A percentile compares a stretch with the other conserved stretches of the same genome.
Conservation (phyloP, 2,329 filamentous ascomycete genomes). For the Tolypocladium amazonense region DNA sequence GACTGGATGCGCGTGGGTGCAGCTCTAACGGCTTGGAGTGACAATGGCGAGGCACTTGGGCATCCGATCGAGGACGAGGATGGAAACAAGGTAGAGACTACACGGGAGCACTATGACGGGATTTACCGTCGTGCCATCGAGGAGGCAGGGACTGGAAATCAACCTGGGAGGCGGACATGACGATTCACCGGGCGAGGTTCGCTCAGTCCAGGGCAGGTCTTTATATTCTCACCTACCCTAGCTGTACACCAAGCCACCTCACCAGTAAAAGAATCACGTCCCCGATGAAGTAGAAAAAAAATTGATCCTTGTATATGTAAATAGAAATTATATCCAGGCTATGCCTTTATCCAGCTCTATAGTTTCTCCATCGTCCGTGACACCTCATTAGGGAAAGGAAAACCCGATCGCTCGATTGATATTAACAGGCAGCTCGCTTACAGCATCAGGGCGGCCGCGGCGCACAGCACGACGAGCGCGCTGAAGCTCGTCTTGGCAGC, state of each 20-base stretch:
- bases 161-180: neutral
- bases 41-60: neutral
- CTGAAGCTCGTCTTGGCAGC: slow-evolving; percentile 10
- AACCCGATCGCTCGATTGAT: neutral
- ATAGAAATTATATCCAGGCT: neutral
- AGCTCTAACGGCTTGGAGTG: slow-evolving; percentile 5
- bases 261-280: neutral
- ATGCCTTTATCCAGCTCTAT: neutral
- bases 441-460: slow-evolving; percentile 10
- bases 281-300: neutral
- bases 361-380: neutral
- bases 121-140: neutral
- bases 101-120: neutral
- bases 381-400: neutral
- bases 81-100: neutral
- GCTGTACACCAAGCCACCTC: neutral
- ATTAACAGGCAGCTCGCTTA: neutral
- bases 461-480: slow-evolving; percentile 9
- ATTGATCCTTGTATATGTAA: neutral
- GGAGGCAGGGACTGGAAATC: neutral
- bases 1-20: neutral
- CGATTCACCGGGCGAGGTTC: neutral
- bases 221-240: neutral
- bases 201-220: neutral
- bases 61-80: neutral